Base-by-base conservation (phyloP, 768 basidiomycete genomes). In the Daedaleopsis nitida region DNA sequence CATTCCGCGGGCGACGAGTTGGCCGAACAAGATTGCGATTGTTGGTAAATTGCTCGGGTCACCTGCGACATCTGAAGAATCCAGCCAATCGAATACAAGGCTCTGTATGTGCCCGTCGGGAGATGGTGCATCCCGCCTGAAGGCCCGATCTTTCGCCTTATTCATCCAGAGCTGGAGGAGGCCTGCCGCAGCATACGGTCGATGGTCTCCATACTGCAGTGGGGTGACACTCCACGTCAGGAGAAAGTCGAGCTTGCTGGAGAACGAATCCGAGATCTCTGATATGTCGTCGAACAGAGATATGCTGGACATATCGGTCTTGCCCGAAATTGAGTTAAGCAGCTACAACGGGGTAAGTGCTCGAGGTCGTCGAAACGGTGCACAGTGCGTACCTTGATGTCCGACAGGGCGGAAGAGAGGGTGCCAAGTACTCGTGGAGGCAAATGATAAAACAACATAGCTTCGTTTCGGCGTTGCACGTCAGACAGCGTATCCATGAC, bases 161-260 rank as follows among this genome's bases (percentile, higher is more conserved):
- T 83, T 81, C 38, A 85, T 79, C 81, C 89, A 90, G 35, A 79
- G 77, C 3, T 77, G 78, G 53, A 93, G 83, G 43, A 93, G 78
- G 19, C 87, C 87, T 9, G 83, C 86, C 1, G 87, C 89, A 32
- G 86, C 91, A 68, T 87, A 89, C 1, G 89, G 85, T 37, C 92
- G 80, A 65, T 93, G 92, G 47, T 92, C 87, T 11, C 92, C 92
- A 61, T 88, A 92, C 72, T 94, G 92, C 17, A 90, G 76, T 3
- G 86, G 83, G 0, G 91, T 91, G 27, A 93, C 85, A 66, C 85
- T 84, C 92, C 92, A 94, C 0, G 89, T 89, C 11, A 94, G 79
- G 2, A 93, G 78, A 55, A 86, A 81, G 64, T 90, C 85, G 17
- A 93, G 80, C 68, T 92, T 91, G 59, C 82, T 81, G n/a, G 79